Evolutionary conservation across 495 filamentous ascomycete genomes (phyloP).

Genomic region (Cercophora sp.): DNA sequence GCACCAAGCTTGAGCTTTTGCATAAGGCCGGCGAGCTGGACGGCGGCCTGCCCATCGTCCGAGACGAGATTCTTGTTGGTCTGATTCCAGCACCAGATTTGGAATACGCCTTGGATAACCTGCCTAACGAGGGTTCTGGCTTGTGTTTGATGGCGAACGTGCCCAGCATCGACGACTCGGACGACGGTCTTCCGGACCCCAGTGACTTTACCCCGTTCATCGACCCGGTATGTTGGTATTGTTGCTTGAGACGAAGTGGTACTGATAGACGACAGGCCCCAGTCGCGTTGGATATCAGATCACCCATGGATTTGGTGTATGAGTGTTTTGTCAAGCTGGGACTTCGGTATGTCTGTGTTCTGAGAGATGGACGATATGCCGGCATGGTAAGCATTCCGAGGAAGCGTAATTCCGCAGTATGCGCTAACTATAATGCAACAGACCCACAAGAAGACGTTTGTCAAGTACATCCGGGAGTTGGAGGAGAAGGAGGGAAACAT

Average conservation of each 20-base stretch:
- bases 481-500: slow-evolving; percentile 52
- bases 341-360: slow-evolving; percentile 85
- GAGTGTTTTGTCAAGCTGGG: slow-evolving; percentile 96
- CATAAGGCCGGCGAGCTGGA: slow-evolving; percentile 88
- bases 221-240: slow-evolving; percentile 70
- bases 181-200: slow-evolving; percentile 58
- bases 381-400: slow-evolving; percentile 62
- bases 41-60: slow-evolving; percentile 82
- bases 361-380: slow-evolving; percentile 77
- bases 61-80: slow-evolving; percentile 75
- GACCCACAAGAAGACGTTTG: slow-evolving; percentile 94
- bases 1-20: slow-evolving; percentile 72
- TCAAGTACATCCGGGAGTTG: slow-evolving; percentile 83
- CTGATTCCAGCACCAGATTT: slow-evolving; percentile 92
- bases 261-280: slow-evolving; percentile 63
- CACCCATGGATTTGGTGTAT: slow-evolving; percentile 92
- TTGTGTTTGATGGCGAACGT: slow-evolving; percentile 77
- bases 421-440: slow-evolving; percentile 28
- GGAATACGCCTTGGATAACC: slow-evolving; percentile 84
- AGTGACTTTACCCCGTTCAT: slow-evolving; percentile 88
- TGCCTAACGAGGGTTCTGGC: slow-evolving; percentile 66
- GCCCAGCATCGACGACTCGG: slow-evolving; percentile 51
- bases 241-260: too few relatives aligned
- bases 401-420: neutral
- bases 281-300: slow-evolving; percentile 80